Conservation (phyloP, 768 basidiomycete genomes). For the Candolleomyces eurysporus region DNA sequence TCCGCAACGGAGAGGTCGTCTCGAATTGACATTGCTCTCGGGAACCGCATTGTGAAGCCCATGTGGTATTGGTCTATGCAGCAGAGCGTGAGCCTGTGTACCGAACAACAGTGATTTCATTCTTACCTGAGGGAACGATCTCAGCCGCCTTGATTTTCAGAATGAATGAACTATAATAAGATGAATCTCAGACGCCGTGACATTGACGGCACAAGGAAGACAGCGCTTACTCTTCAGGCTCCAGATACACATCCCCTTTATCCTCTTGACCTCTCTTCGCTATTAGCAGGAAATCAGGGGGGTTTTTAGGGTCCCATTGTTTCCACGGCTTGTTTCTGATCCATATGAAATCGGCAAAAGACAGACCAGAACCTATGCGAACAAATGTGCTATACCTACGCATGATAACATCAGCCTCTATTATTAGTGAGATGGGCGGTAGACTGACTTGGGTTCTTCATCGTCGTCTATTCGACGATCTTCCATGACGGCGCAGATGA, state of each 20-base stretch:
- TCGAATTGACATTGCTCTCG: constrained; percentile 76
- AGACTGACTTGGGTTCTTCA: constrained; percentile 60
- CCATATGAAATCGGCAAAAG: constrained; percentile 84
- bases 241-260: constrained; percentile 87
- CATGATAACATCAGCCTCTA: neutral
- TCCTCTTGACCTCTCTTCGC: constrained; percentile 66
- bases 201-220: neutral
- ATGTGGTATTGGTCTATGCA: constrained; percentile 76
- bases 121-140: constrained; percentile 68
- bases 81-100: constrained; percentile 4
- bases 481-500: constrained; percentile 87
- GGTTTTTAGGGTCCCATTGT: constrained; percentile 66
- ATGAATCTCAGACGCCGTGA: neutral
- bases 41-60: constrained; percentile 92
- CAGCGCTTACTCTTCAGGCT: constrained; percentile 74
- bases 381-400: constrained; percentile 82
- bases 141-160: constrained; percentile 93
- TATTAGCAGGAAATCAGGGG: constrained; percentile 68
- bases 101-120: neutral
- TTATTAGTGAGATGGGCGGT: neutral
- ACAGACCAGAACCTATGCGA: constrained; percentile 87
- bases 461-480: constrained; percentile 56
- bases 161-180: constrained; percentile 78
- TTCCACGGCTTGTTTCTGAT: constrained; percentile 84
- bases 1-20: constrained; percentile 74